Base-by-base conservation (phyloP, 495 filamentous ascomycete genomes). In the Aspergillus biplanus region DNA sequence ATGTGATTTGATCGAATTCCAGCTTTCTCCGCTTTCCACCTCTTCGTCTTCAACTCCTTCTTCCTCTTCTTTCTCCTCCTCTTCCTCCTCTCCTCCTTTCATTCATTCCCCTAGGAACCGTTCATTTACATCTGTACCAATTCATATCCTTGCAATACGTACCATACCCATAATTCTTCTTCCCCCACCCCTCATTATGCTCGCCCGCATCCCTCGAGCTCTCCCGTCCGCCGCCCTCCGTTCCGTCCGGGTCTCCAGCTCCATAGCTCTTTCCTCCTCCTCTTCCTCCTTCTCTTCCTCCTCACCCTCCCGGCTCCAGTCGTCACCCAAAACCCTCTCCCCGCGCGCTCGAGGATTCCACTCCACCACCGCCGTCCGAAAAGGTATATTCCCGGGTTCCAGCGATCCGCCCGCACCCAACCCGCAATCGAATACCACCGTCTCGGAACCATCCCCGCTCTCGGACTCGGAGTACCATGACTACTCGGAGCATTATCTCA, bases 401-500 rank as follows among this genome's bases (percentile, higher is more conserved):
- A 58, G 72, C 47, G 68, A 81, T 58, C 80, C 80, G 1, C 69
- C 68, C 6, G 68, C 78, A 42, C 76, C 79, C 21, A 71, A 77
- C 21, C 72, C 78, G 3, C 67, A 82, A 39, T 60, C 72, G 46
- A 52, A 61, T 32, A 70, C 75, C 33, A 65, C 74, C 58, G 72
- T 81, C 60, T 72, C 68, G 7, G 78, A 81, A 56, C 75, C 80
- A 0, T 74, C 78, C 12, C 67, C 78, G 11, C 70, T 82, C 64
- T 72, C 73, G 1, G 66, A 75, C 31, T 65, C 66, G 53, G 55
- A 81, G 58, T 86, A 84, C 71, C 75, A 83, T 62, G 74, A 79
- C 39, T 75, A 80, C 65, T 75, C 83, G 16, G 81, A 86, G 64
- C 68, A 74, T 50, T 85, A 80, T 66, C 76, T 86, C 55, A 76